phyloP scores from a whole-genome alignment of 2,329 filamentous ascomycete species.

The Phaeosphaeriaceae sp. region DNA sequence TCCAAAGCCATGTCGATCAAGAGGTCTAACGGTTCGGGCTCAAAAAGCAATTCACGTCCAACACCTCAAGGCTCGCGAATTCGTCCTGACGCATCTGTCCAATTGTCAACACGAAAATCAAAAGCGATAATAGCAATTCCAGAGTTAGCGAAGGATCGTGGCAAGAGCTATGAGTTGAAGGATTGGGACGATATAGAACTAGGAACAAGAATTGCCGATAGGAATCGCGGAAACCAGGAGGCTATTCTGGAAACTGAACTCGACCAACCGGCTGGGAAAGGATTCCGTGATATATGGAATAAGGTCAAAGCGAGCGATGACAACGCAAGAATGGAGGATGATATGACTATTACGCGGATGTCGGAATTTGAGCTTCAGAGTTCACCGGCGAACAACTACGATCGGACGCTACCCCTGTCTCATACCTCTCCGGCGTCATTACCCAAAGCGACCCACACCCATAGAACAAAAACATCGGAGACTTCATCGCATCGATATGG shows the following conservation, averaged over 20 bases:
- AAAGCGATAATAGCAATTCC: slow-evolving; percentile 16
- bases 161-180: slow-evolving; percentile 30
- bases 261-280: neutral
- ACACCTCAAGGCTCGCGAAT: slow-evolving; percentile 3
- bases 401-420: neutral
- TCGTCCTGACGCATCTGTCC: slow-evolving; percentile 7
- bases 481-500: no score
- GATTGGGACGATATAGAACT: slow-evolving; percentile 25
- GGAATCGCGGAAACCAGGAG: slow-evolving; percentile 9
- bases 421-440: no score
- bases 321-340: slow-evolving; percentile 1
- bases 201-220: neutral
- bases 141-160: slow-evolving; percentile 17
- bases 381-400: slow-evolving; percentile 11
- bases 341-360: slow-evolving; percentile 30
- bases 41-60: slow-evolving; percentile 5
- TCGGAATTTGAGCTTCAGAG: slow-evolving; percentile 24
- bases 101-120: slow-evolving; percentile 20
- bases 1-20: slow-evolving; percentile 22
- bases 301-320: slow-evolving; percentile 14
- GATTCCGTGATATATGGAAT: slow-evolving; percentile 14
- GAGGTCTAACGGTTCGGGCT: slow-evolving; percentile 1
- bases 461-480: no score
- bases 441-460: no score
- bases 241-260: slow-evolving; percentile 10